phyloP scores from a whole-genome alignment of 2,329 filamentous ascomycete species.

The Macrophomina pseudophaseolina region DNA sequence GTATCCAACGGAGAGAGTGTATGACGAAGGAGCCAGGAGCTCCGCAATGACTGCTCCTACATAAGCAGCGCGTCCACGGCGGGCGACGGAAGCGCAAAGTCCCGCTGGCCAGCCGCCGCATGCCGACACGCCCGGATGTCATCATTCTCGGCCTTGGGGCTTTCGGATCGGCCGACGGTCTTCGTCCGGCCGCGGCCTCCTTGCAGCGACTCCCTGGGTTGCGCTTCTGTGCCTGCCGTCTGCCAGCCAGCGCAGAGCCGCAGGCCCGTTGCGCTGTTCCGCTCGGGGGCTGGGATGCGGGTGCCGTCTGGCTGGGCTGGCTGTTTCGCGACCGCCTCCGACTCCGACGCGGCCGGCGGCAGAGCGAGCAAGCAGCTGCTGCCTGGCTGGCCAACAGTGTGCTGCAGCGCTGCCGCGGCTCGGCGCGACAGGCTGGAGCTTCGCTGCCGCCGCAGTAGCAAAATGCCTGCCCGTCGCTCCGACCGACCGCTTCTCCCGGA shows the following conservation, averaged over 20 bases:
- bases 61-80: slow-evolving; percentile 14
- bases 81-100: slow-evolving; percentile 21
- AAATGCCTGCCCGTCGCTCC: neutral
- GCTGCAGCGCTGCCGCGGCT: neutral
- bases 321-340: neutral
- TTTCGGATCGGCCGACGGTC: slow-evolving; percentile 14
- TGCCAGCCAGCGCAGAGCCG: neutral
- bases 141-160: neutral
- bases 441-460: neutral
- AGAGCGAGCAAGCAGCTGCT: no score
- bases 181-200: neutral
- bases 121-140: slow-evolving; percentile 16
- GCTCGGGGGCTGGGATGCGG: neutral
- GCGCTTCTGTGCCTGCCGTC: neutral
- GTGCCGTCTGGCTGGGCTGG: neutral
- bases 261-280: neutral
- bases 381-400: neutral
- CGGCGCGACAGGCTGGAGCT: neutral
- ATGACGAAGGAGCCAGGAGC: neutral
- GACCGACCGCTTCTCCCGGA: neutral
- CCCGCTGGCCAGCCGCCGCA: slow-evolving; percentile 3
- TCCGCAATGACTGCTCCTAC: neutral
- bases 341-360: neutral
- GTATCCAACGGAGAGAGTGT: neutral
- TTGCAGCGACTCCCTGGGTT: neutral